Evolutionary conservation across 2,329 filamentous ascomycete species (phyloP).

Genomic region (Dendrostoma leiphaemia): DNA sequence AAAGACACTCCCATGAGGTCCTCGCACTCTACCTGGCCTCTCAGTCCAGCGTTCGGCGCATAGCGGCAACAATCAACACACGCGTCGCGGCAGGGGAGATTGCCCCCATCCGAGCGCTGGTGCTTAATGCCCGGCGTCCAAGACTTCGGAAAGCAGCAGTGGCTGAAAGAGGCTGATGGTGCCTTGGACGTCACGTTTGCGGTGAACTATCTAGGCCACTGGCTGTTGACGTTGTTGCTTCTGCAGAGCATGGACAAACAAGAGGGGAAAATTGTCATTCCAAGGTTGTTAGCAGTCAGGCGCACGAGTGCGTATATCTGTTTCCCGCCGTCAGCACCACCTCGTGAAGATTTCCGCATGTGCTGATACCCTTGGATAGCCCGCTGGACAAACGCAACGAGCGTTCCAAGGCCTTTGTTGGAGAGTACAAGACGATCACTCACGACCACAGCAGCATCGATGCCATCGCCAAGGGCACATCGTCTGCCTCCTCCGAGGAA

Average conservation of each 20-base stretch:
- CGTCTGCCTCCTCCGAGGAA: slow-evolving; percentile 23
- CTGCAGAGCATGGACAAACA: slow-evolving; percentile 25
- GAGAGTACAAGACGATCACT: slow-evolving; percentile 26
- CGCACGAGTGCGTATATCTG: not conserved
- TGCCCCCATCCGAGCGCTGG: slow-evolving; percentile 36
- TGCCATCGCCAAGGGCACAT: slow-evolving; percentile 26
- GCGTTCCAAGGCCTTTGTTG: not conserved
- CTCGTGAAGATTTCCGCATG: not conserved
- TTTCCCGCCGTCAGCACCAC: not conserved
- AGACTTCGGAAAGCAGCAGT: slow-evolving; percentile 22
- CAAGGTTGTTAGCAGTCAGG: slow-evolving; percentile 19
- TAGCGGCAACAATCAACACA: slow-evolving; percentile 28
- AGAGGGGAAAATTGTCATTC: slow-evolving; percentile 21
- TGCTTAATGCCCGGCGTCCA: slow-evolving; percentile 32
- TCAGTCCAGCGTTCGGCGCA: slow-evolving; percentile 26
- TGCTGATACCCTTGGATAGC: not conserved
- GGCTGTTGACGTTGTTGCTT: slow-evolving; percentile 23
- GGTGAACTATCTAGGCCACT: slow-evolving; percentile 25
- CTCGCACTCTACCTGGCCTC: slow-evolving; percentile 31
- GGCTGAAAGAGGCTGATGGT: slow-evolving; percentile 1
- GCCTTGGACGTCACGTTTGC: slow-evolving; percentile 21
- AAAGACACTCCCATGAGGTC: slow-evolving; percentile 26
- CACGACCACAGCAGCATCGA: slow-evolving; percentile 17
- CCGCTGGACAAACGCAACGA: not conserved
- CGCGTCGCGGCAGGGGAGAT: slow-evolving; percentile 30